These are phyloP conservation scores for Boletus vermiculosoides DNA, from an alignment of 768 basidiomycete species.

Conservation along the genomic window DNA sequence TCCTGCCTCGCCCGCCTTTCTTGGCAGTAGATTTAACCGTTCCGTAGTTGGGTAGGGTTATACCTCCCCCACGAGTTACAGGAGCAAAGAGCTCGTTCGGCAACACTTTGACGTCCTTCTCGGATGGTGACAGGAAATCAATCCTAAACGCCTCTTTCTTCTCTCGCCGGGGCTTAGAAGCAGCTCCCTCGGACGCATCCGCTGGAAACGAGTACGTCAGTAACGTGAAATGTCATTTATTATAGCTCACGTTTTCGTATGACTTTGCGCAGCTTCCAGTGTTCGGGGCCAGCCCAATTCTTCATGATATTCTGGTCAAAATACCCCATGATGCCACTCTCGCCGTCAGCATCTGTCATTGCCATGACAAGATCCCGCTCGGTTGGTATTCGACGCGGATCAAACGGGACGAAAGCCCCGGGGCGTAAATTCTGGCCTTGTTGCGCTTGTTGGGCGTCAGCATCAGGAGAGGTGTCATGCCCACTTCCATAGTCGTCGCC, in stretches of 20 bases:
- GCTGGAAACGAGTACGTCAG: conserved; percentile 29
- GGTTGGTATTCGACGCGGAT: conserved; percentile 74
- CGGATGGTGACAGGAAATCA: conserved; percentile 65
- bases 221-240: background rate
- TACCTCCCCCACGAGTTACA: conserved; percentile 66
- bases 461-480: conserved; percentile 44
- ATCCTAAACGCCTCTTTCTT: conserved; percentile 82
- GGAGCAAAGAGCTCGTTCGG: conserved; percentile 76
- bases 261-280: conserved; percentile 92
- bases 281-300: conserved; percentile 99
- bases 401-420: conserved; percentile 72
- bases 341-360: conserved; percentile 68
- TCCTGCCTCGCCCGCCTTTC: conserved; percentile 47
- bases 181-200: conserved; percentile 50
- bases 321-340: conserved; percentile 70
- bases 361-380: conserved; percentile 84
- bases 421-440: conserved; percentile 38
- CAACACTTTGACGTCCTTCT: conserved; percentile 58
- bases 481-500: conserved; percentile 42
- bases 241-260: conserved; percentile 65
- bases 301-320: conserved; percentile 85
- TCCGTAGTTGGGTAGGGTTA: conserved; percentile 61
- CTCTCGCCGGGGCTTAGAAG: conserved; percentile 56
- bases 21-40: conserved; percentile 24
- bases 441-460: conserved; percentile 41